phyloP scores from a whole-genome alignment of 2,329 filamentous ascomycete genomes.

The Stemphylium lycopersici region DNA sequence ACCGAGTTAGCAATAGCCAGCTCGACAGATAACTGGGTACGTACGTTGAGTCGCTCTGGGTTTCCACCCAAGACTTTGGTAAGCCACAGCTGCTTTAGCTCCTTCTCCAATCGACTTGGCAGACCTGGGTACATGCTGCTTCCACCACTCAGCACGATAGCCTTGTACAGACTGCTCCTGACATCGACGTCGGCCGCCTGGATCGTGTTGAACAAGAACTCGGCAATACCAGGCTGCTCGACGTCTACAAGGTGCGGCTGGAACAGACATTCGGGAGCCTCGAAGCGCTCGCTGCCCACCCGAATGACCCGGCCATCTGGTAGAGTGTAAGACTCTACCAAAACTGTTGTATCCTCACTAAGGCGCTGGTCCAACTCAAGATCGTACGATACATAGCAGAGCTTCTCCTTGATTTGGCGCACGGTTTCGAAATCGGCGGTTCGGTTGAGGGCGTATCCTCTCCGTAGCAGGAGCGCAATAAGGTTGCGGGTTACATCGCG shows the following conservation, averaged over 20 bases:
- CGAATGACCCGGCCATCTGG: slow-evolving; percentile 95
- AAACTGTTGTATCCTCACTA: slow-evolving; percentile 94
- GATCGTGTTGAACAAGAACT: slow-evolving; percentile 99
- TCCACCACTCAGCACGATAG: slow-evolving; percentile 93
- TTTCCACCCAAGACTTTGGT: slow-evolving; percentile 89
- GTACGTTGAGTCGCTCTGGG: slow-evolving; percentile 81
- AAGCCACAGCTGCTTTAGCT: slow-evolving; percentile 97
- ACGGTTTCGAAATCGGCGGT: slow-evolving; percentile 99
- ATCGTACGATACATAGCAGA: slow-evolving; percentile 99
- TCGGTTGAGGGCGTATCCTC: slow-evolving; percentile 95
- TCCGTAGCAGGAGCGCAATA: slow-evolving; percentile 89
- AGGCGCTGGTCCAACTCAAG: slow-evolving; percentile 94
- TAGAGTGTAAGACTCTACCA: slow-evolving; percentile 97
- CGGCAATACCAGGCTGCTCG: slow-evolving; percentile 94
- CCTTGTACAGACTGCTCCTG: slow-evolving; percentile 91
- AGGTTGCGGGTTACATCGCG: slow-evolving; percentile 98
- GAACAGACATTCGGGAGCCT: slow-evolving; percentile 97
- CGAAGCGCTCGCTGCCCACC: slow-evolving; percentile 95
- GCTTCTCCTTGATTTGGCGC: slow-evolving; percentile 98
- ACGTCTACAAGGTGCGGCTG: slow-evolving; percentile 98
- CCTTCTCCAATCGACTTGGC: slow-evolving; percentile 94
- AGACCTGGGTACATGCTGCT: slow-evolving; percentile 99
- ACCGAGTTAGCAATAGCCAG: slow-evolving; percentile 25
- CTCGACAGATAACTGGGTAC: slow-evolving; percentile 30
- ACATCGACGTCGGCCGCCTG: slow-evolving; percentile 96